These are phyloP conservation scores for Pichia cephalocereana DNA, from an alignment of 805 yeast genomes.

Conservation along the genomic window DNA sequence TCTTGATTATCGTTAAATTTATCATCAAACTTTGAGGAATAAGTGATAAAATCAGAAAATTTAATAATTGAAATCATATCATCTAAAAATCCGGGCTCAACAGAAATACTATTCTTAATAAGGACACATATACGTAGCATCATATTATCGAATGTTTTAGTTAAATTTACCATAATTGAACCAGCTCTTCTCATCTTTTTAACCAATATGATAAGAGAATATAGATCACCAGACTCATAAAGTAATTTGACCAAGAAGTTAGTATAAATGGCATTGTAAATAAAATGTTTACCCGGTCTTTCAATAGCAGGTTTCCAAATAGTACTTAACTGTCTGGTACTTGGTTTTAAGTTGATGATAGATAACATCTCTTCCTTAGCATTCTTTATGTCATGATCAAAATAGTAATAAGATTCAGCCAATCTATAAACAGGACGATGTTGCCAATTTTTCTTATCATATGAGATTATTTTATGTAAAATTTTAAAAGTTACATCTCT, in stretches of 20 bases:
- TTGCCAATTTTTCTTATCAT: conserved; percentile 87
- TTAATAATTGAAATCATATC: conserved; percentile 35
- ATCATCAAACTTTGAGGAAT: conserved; percentile 27
- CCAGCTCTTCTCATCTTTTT: conserved; percentile 73
- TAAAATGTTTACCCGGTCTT: conserved; percentile 87
- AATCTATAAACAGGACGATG: conserved; percentile 73
- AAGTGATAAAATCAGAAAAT: conserved; percentile 34
- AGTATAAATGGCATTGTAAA: conserved; percentile 63
- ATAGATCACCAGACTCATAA: conserved; percentile 44
- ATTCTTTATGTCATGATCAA: conserved; percentile 37
- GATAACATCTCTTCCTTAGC: conserved; percentile 60
- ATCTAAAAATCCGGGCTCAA: conserved; percentile 44
- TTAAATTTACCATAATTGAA: conserved; percentile 61
- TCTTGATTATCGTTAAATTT: conserved; percentile 23
- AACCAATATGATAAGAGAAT: conserved; percentile 48
- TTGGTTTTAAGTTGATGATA: conserved; percentile 56
- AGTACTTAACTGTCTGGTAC: conserved; percentile 62
- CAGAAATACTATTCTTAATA: conserved; percentile 34
- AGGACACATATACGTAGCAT: conserved; percentile 45
- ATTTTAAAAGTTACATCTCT: conserved; percentile 34
- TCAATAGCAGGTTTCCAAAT: conserved; percentile 94
- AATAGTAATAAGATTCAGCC: conserved; percentile 52
- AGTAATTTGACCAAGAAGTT: conserved; percentile 52
- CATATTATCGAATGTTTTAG: conserved; percentile 57
- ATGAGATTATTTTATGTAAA: conserved; percentile 36